Base-by-base conservation (phyloP, 2,329 filamentous ascomycete genomes). In the Microdochium bolleyi region DNA sequence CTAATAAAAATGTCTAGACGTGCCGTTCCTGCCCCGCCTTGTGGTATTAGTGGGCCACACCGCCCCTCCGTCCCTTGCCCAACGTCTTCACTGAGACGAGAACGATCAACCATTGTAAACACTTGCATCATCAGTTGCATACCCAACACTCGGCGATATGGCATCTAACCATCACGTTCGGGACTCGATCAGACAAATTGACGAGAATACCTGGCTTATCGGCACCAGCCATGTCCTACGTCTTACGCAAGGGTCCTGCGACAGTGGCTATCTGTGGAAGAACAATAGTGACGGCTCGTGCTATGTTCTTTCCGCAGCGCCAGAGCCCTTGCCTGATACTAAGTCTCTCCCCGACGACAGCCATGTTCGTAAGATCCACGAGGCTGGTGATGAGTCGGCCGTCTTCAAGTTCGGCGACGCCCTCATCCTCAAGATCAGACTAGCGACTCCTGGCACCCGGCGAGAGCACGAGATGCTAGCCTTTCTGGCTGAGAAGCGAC, bases 181-280 rank as follows among this genome's bases (percentile, higher is more conserved):
- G 25, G 49, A 57, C 51, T 54, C 55, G 16, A 46, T 54, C 32
- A 51, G 21, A 48, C 55, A 58, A 41, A 54, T 58, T 49, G 51
- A 55, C 49, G 34, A 25, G 8, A 44, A 30, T 41, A 55, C 55
- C 4, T 58, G 53, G 55, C 55, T 58, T 32, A 27, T 57, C 46
- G 55, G 52, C 32, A 49, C 37, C 46, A 51, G 32, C 25, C 51
- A 56, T 49, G 30, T 57, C 48, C 49, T 54, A 53, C 52, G 52
- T 13, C 50, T 49, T 21, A 14, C 38, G 37, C 51, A 53, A 53
- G 55, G 44, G 13, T 53, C 55, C 13, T 37, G 44, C 48, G 22
- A 51, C n/a, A 50, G 46, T 13, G 38, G 51, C 41, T 56, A 24
- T 49, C 49, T 58, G 21, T 53, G 51, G 55, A 30, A 49, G 46